Evolutionary conservation across 225 moss, liverwort and hornwort genomes (phyloP).

Genomic region (Neckera pumila): DNA sequence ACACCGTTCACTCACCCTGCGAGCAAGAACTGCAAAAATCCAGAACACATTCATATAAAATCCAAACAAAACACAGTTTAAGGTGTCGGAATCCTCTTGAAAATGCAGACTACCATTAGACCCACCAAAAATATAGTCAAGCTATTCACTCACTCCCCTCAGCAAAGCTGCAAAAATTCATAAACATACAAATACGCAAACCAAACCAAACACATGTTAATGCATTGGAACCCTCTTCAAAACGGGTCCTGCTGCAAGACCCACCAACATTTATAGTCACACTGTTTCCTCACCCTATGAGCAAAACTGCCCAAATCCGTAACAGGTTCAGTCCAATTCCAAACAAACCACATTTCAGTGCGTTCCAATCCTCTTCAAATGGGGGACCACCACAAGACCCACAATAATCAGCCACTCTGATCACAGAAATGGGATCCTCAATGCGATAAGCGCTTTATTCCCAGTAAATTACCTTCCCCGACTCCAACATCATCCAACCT

Average conservation of each 20-base stretch:
- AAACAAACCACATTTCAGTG: neutral
- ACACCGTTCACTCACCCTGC: neutral
- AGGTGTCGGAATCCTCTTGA: neutral
- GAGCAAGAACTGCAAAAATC: neutral
- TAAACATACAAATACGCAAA: neutral
- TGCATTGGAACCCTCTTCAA: neutral
- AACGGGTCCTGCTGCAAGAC: neutral
- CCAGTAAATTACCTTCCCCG: neutral
- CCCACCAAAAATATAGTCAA: neutral
- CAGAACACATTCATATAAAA: neutral
- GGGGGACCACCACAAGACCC: neutral
- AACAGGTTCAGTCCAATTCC: neutral
- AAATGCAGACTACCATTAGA: neutral
- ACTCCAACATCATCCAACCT: conserved; percentile 15
- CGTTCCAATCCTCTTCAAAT: neutral
- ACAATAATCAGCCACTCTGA: neutral
- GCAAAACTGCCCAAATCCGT: neutral
- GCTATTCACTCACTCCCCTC: neutral
- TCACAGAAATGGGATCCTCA: neutral
- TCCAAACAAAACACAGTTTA: neutral
- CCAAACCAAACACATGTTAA: neutral
- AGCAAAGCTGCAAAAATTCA: neutral
- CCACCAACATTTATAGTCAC: neutral
- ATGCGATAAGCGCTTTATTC: neutral
- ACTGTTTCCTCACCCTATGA: neutral